Evolutionary conservation across 495 filamentous ascomycete genomes (phyloP).

Genomic region (Talaromyces nanjingensis): DNA sequence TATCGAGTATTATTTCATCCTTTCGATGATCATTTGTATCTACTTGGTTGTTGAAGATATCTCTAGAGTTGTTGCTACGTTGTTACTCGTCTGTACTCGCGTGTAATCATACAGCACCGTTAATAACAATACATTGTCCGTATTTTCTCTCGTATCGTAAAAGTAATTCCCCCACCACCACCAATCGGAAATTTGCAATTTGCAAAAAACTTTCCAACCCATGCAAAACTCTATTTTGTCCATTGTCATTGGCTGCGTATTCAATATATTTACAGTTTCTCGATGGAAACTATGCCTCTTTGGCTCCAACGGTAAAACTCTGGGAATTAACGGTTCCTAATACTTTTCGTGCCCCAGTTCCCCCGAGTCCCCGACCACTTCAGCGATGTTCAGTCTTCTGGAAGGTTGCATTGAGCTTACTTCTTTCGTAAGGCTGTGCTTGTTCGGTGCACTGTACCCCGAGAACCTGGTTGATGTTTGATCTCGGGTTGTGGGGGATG

Average conservation of each 20-base stretch:
- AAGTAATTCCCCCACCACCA: neutral
- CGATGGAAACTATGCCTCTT: neutral
- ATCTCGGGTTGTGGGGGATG: neutral
- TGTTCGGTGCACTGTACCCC: conserved; percentile 3
- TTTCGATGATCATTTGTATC: neutral
- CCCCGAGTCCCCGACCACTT: too few species aligned
- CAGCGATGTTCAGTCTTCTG: neutral
- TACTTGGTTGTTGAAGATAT: neutral
- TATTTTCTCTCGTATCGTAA: neutral
- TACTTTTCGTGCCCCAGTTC: neutral
- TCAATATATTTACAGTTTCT: neutral
- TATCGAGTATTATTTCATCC: neutral
- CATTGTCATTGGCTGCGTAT: neutral
- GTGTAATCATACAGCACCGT: neutral
- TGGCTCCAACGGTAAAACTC: neutral
- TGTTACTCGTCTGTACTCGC: neutral
- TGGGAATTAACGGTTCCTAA: conserved; percentile 1
- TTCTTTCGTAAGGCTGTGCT: neutral
- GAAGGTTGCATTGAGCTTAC: neutral
- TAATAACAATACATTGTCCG: neutral
- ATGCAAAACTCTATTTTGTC: neutral
- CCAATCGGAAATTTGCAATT: conserved; percentile 3
- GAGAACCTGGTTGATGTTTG: neutral
- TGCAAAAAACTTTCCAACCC: neutral
- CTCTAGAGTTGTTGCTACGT: neutral